phyloP scores from a whole-genome alignment of 108 stramenopile species.

The Craspedostauros australis region DNA sequence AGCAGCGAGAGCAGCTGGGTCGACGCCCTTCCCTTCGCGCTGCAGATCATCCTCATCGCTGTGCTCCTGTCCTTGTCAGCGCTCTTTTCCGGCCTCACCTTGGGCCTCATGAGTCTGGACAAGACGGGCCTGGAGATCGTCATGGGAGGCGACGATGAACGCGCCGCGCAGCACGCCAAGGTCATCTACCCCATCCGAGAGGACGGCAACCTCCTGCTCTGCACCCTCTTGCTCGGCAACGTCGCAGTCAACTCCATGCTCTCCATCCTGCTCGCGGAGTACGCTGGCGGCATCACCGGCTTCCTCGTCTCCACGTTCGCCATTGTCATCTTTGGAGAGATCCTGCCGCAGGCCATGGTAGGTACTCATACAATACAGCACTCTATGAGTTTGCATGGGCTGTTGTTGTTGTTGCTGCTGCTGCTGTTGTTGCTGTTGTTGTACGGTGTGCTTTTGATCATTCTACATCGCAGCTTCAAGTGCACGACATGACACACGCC shows the following conservation, averaged over 20 bases:
- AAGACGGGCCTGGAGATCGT: constrained; percentile 95
- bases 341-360: constrained; percentile 89
- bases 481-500: too few species aligned
- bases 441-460: too few species aligned
- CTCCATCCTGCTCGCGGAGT: constrained; percentile 89
- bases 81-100: constrained; percentile 86
- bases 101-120: constrained; percentile 95
- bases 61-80: constrained; percentile 69
- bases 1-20: constrained; percentile 1
- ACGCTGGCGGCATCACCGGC: constrained; percentile 81
- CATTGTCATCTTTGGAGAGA: constrained; percentile 96
- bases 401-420: too few species aligned
- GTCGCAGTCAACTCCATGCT: constrained; percentile 93
- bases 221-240: constrained; percentile 96
- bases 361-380: too few species aligned
- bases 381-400: neutral
- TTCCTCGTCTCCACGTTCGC: constrained; percentile 83
- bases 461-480: too few species aligned
- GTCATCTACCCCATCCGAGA: constrained; percentile 84
- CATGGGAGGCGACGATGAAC: constrained; percentile 72
- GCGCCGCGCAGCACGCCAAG: constrained; percentile 48
- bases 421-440: too few species aligned
- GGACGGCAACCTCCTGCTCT: constrained; percentile 94
- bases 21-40: constrained; percentile 27
- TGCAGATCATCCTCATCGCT: constrained; percentile 57